Conservation (phyloP, 129 eudicot species). For the Rutidosis leptorrhynchoides region DNA sequence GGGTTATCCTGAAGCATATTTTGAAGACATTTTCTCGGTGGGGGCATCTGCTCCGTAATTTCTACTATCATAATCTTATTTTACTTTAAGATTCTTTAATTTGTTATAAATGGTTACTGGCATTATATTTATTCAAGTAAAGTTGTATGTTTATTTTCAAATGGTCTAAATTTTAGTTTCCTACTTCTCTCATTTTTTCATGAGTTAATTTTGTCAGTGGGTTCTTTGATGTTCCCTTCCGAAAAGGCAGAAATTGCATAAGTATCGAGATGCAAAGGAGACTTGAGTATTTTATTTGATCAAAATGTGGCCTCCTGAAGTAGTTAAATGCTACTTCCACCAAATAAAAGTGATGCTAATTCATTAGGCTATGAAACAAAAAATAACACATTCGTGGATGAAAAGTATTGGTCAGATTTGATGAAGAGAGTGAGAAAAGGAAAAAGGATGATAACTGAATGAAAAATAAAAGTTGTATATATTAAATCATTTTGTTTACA, state of each 20-base stretch:
- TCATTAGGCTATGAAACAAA: not conserved
- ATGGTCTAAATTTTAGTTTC: not conserved
- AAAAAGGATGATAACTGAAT: too few relatives aligned
- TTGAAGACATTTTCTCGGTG: too few relatives aligned
- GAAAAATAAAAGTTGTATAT: not conserved
- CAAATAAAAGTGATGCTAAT: not conserved
- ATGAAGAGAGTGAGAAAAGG: too few relatives aligned
- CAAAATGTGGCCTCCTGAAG: conserved; percentile 4
- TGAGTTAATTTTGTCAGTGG: conserved; percentile 71
- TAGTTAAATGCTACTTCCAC: not conserved
- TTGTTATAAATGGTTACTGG: not conserved
- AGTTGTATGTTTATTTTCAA: not conserved
- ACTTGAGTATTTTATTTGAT: conserved; percentile 52
- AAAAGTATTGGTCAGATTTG: too few relatives aligned
- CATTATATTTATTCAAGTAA: not conserved
- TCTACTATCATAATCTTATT: too few relatives aligned
- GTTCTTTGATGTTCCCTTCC: conserved; percentile 67
- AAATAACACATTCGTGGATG: not conserved
- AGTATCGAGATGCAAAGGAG: conserved; percentile 84
- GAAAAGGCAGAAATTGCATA: conserved; percentile 81
- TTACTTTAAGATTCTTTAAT: too few relatives aligned
- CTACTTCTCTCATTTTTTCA: conserved; percentile 33
- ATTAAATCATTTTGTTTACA: not conserved
- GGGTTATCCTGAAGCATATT: not conserved
- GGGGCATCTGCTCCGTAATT: too few relatives aligned